These are phyloP conservation scores for Heliosperma pusillum DNA, from an alignment of 148 eudicot species.

Conservation along the genomic window DNA sequence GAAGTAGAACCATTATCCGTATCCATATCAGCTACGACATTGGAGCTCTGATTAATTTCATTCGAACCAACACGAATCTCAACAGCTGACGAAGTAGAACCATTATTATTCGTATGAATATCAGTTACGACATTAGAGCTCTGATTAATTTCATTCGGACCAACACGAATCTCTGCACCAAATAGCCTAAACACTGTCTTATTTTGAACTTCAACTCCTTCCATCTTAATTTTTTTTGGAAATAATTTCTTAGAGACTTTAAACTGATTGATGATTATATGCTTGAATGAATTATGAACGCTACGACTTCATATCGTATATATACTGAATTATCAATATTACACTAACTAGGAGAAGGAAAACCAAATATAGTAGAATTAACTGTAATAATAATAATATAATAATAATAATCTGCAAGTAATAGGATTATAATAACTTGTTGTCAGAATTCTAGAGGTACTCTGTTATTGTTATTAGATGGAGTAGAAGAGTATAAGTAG, in stretches of 20 bases:
- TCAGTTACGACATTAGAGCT: background rate
- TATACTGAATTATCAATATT: background rate
- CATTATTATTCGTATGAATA: background rate
- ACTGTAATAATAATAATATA: too few species aligned
- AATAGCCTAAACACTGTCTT: background rate
- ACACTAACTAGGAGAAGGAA: background rate
- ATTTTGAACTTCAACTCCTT: background rate
- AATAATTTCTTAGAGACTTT: background rate
- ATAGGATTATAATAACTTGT: too few species aligned
- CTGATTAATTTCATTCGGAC: background rate
- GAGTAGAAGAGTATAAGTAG: too few species aligned
- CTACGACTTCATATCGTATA: background rate
- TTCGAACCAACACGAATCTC: background rate
- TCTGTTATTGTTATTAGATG: too few species aligned
- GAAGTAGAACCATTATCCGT: background rate
- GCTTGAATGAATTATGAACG: background rate
- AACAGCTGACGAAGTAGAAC: too few species aligned
- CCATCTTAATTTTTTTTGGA: background rate
- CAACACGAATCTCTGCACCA: background rate
- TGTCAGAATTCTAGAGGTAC: background rate
- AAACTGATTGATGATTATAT: background rate
- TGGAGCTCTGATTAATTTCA: too few species aligned
- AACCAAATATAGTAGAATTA: too few species aligned
- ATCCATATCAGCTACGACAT: background rate
- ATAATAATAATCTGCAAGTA: too few species aligned